These are phyloP conservation scores for Harringtonia aguacate DNA, from an alignment of 2,329 filamentous ascomycete species.

Conservation along the genomic window DNA sequence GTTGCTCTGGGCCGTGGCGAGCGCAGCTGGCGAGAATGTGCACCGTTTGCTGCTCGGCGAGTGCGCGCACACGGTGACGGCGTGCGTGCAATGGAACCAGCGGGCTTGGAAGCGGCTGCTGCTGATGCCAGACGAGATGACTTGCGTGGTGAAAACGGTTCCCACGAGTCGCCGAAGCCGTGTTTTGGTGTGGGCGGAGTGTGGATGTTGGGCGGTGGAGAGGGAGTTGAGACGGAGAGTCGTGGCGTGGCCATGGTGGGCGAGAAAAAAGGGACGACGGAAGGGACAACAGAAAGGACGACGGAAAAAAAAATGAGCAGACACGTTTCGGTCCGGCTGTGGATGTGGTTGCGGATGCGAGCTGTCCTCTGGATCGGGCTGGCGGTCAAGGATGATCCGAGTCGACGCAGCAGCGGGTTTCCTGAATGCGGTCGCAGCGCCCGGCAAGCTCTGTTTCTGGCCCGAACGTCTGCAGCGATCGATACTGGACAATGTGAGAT, in stretches of 20 bases:
- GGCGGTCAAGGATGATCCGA: no score
- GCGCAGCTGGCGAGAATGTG: slow-evolving; percentile 13
- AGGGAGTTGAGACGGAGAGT: slow-evolving; percentile 41
- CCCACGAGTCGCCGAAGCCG: slow-evolving; percentile 57
- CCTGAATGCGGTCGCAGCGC: no score
- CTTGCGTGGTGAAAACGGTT: slow-evolving; percentile 63
- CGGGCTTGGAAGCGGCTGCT: slow-evolving; percentile 19
- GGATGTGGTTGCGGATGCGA: no score
- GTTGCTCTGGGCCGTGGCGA: slow-evolving; percentile 17
- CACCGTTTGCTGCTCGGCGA: slow-evolving; percentile 12
- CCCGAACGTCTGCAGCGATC: no score
- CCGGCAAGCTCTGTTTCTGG: no score
- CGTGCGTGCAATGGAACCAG: slow-evolving; percentile 35
- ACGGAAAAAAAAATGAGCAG: neutral
- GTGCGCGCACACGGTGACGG: slow-evolving; percentile 34
- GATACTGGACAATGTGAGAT: no score
- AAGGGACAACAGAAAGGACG: neutral
- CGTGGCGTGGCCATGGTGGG: slow-evolving; percentile 24
- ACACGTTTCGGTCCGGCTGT: no score
- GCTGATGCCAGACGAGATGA: slow-evolving; percentile 54
- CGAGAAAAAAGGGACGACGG: neutral
- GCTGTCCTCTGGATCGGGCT: no score
- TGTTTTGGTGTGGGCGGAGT: slow-evolving; percentile 60
- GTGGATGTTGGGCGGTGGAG: slow-evolving; percentile 45
- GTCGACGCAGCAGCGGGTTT: no score